Conservation (phyloP, 2,329 filamentous ascomycete species). For the Colletotrichum simmondsii region DNA sequence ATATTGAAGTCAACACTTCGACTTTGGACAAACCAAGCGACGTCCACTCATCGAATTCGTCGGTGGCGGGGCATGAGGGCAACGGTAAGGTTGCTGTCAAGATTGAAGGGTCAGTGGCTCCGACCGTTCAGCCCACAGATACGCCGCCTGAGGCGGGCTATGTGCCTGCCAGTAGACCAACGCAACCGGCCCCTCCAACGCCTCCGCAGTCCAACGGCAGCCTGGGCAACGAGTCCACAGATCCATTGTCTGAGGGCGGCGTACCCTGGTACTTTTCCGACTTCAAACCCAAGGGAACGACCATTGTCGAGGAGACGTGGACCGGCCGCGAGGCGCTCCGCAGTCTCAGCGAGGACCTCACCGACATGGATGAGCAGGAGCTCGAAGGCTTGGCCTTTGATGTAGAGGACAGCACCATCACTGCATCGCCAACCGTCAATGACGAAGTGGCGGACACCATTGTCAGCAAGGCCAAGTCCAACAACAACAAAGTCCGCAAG, state of each 20-base stretch:
- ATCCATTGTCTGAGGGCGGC: conserved; percentile 77
- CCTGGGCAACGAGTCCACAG: conserved; percentile 55
- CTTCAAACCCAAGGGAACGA: conserved; percentile 84
- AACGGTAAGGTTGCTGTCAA: conserved; percentile 38
- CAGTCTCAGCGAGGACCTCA: conserved; percentile 85
- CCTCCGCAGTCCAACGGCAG: conserved; percentile 74
- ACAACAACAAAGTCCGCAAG: conserved; percentile 43
- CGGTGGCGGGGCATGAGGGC: conserved; percentile 41
- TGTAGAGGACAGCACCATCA: conserved; percentile 60
- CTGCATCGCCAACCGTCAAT: conserved; percentile 45
- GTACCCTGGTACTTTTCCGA: conserved; percentile 88
- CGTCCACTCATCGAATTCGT: conserved; percentile 39
- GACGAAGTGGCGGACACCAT: conserved; percentile 35
- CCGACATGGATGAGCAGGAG: conserved; percentile 92
- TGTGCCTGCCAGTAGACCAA: conserved; percentile 43
- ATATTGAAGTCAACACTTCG: conserved; percentile 60
- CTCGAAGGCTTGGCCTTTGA: conserved; percentile 75
- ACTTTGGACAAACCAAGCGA: conserved; percentile 43
- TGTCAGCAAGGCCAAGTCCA: conserved; percentile 42
- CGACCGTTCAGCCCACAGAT: conserved; percentile 45
- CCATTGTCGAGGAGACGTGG: conserved; percentile 80
- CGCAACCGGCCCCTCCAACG: conserved; percentile 66
- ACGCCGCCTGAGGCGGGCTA: conserved; percentile 63
- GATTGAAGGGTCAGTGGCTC: conserved; percentile 39
- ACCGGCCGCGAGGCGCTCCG: conserved; percentile 75